These are phyloP conservation scores for Mycena capillaripes DNA, from an alignment of 768 basidiomycete species.

Conservation along the genomic window DNA sequence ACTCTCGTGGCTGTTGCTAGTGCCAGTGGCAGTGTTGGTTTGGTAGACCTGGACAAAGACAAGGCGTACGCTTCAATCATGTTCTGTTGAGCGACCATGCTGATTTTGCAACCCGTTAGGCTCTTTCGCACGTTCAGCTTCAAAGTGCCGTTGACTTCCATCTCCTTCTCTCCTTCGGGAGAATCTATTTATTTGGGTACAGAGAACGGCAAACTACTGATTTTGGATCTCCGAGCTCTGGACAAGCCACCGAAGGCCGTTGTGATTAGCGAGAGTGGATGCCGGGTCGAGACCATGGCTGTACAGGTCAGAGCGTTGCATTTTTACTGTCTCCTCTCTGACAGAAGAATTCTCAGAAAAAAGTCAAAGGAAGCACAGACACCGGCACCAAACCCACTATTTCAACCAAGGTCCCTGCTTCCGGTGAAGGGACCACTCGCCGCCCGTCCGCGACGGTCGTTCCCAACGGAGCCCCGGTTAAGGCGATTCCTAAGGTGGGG, in stretches of 20 bases:
- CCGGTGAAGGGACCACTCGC: conserved; percentile 15
- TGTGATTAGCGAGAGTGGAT: conserved; percentile 61
- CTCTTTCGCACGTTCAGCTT: conserved; percentile 71
- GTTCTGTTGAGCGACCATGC: neutral
- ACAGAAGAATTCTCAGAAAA: conserved; percentile 37
- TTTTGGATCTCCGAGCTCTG: conserved; percentile 73
- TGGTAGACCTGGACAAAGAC: conserved; percentile 84
- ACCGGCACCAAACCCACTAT: conserved; percentile 33
- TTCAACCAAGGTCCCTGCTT: conserved; percentile 29
- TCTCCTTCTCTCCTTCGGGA: conserved; percentile 79
- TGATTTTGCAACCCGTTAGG: conserved; percentile 48
- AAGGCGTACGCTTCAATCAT: conserved; percentile 62
- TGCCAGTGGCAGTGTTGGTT: conserved; percentile 64
- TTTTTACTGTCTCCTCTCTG: neutral
- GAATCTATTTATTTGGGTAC: conserved; percentile 77
- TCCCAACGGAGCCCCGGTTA: neutral
- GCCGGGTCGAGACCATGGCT: conserved; percentile 64
- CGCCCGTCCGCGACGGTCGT: conserved; percentile 4
- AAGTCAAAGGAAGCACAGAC: conserved; percentile 37
- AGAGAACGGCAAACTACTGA: conserved; percentile 71
- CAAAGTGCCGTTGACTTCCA: conserved; percentile 67
- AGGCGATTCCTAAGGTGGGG: conserved; percentile 5
- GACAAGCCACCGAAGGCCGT: conserved; percentile 75
- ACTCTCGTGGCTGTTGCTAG: conserved; percentile 74
- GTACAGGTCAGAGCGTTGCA: conserved; percentile 64